Conservation (phyloP, 129 eudicot species). For the Artemisia annua region DNA sequence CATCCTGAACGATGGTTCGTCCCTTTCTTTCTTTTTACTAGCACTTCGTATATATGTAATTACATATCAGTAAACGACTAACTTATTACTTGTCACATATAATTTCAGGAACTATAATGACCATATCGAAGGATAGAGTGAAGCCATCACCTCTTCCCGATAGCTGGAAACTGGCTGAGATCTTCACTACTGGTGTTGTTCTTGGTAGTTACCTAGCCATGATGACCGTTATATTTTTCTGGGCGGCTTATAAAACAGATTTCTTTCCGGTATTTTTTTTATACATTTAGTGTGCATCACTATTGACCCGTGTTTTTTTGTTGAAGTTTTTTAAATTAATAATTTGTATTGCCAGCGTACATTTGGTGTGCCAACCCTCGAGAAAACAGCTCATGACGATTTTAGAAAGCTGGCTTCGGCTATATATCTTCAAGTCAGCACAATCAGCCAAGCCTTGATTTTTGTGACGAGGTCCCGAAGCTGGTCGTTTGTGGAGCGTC, state of each 20-base stretch:
- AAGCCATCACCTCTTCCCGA: constrained; percentile 96
- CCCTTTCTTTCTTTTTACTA: constrained; percentile 4
- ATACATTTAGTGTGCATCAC: background rate
- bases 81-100: background rate
- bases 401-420: constrained; percentile 96
- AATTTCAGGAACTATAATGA: constrained; percentile 91
- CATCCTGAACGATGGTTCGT: constrained; percentile 92
- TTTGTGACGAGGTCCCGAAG: constrained; percentile 95
- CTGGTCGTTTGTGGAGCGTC: constrained; percentile 97
- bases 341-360: constrained; percentile 38
- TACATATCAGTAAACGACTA: too few species aligned
- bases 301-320: too few species aligned
- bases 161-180: constrained; percentile 98
- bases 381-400: constrained; percentile 73
- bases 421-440: constrained; percentile 98
- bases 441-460: constrained; percentile 94
- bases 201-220: constrained; percentile 92
- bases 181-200: constrained; percentile 80
- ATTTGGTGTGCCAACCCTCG: constrained; percentile 89
- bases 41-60: too few species aligned
- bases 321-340: background rate
- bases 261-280: constrained; percentile 76
- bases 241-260: constrained; percentile 94
- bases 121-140: constrained; percentile 94
- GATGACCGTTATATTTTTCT: constrained; percentile 96